These are phyloP conservation scores for Paraphaeosphaeria minitans DNA, from an alignment of 2,329 filamentous ascomycete genomes.

Conservation along the genomic window DNA sequence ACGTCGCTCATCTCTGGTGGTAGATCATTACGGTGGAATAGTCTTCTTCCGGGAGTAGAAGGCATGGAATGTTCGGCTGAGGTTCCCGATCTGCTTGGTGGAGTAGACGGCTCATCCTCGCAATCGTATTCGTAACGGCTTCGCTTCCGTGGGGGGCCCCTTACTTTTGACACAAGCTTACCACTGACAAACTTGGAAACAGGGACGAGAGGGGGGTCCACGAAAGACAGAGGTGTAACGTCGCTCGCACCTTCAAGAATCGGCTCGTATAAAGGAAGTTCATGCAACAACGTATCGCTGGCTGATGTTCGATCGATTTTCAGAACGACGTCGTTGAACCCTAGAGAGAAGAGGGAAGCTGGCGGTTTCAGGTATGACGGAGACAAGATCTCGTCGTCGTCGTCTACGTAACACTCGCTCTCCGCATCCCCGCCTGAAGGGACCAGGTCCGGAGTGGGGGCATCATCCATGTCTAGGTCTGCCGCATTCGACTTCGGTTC, in stretches of 20 bases:
- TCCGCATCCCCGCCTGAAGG: constrained; percentile 45
- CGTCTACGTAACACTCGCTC: constrained; percentile 45
- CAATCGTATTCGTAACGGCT: constrained; percentile 83
- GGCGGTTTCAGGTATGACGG: constrained; percentile 60
- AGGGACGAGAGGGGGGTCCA: constrained; percentile 68
- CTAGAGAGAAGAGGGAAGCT: constrained; percentile 81
- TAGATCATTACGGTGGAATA: constrained; percentile 55
- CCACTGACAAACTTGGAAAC: constrained; percentile 87
- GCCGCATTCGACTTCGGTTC: constrained; percentile 27
- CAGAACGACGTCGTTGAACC: constrained; percentile 81
- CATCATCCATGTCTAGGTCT: constrained; percentile 45
- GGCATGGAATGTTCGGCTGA: constrained; percentile 52
- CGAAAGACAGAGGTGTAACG: constrained; percentile 38
- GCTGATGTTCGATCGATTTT: constrained; percentile 74
- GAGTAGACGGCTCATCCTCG: constrained; percentile 62
- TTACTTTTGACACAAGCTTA: constrained; percentile 71
- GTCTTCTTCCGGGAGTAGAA: constrained; percentile 45
- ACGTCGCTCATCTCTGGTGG: constrained; percentile 75
- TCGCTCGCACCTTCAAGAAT: constrained; percentile 39
- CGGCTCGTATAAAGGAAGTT: constrained; percentile 77
- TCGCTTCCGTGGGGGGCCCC: constrained; percentile 72
- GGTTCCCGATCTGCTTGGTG: constrained; percentile 45
- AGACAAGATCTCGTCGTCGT: constrained; percentile 49
- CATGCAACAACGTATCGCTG: constrained; percentile 76
- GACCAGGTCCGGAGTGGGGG: constrained; percentile 47